Base-by-base conservation (phyloP, 2,329 filamentous ascomycete genomes). In the Byssoonygena ceratinophila region DNA sequence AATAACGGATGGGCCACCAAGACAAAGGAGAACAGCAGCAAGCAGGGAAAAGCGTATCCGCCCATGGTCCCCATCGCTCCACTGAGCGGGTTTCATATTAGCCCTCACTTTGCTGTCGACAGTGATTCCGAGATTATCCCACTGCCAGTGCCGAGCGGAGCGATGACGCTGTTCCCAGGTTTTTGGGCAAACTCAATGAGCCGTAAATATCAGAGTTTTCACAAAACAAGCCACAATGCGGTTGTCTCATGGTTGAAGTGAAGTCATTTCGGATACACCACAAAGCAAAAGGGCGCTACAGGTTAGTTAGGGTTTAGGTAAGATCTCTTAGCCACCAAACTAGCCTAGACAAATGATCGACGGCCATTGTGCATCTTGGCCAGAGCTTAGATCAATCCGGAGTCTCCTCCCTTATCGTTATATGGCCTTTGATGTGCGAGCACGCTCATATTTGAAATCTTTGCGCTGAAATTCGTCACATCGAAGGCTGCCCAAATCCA, bases 171-270 rank as follows among this genome's bases (percentile, higher is more conserved):
- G 23, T 36, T 34, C 12, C 29, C 31, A 20, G 27, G 4, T 3
- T 18, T 7, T 18, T 9, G 20, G 16, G 34, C 14, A 41, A 49
- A 49, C 46, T 40, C 36, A 49, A 22, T 49, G 46, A 12, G 20
- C 46, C 46, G 41, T 49, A 41, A 39, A n/a, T 4, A 31, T 40
- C 46, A 49, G 37, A 49, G 46, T 49, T 49, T 49, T 49, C 34
- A 40, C 29, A 29, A 46, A 46, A 32, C 43, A 46, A 46, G 44
- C 29, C 44, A 46, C 44, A 46, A 18, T 9, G 16, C 22, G 14
- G 16, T 46, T 23, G 29, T 23, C 20, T 22, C 16, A 36, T n/a
- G 31, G 44, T 8, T 46, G 44, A 36, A 37, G 32, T 46, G 44
- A 46, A 46, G 44, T 46, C 44, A 46, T 46, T 11, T 6, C 12